Evolutionary conservation across 2,329 filamentous ascomycete species (phyloP), one percentile per base, ranked within the genome.

Genomic region (Stagonosporopsis cucurbitacearum): DNA sequence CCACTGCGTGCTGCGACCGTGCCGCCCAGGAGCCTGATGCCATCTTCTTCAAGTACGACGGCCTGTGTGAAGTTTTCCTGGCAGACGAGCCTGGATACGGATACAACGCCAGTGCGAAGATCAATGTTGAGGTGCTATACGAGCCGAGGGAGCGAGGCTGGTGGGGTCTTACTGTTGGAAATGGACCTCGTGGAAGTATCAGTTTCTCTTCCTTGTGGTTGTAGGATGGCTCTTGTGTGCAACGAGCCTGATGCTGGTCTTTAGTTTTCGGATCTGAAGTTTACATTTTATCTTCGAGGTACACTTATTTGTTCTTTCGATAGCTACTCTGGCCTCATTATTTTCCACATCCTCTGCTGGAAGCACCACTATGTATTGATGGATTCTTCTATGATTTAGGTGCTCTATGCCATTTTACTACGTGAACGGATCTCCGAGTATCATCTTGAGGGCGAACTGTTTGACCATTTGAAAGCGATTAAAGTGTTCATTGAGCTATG

Each of bases 11-110:
- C 48, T 56, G 53, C 28, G 37, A 25, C 32, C 37, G 19, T 5
- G 53, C 53, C 15, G 48, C 53, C 11, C 7, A 15, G 11, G 28
- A 51, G 8, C 32, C 47, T 1, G 37, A 51, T 15, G 36, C 53
- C 2, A 56, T 56, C 25, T 56, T 56, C 32, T 56, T 46, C 47
- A 56, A 51, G 37, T 56, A 56, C 25, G 37, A 48, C n/a, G 53
- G 53, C 15, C 9, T 19, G 5, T 56, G 53, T 13, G 53, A 56
- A 20, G 53, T 56, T 1, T 56, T 51, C 12, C 20, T 56, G 4
- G 53, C 50, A 15, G 20, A 37, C 2, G 12, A 32, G 6, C n/a
- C 36, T 11, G 37, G 15, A 12, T 6, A 3, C 19, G 43, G 19
- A 7, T 36, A 41, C 15, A 50, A 46, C 13, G 8, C 41, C 2